Percentiles rank a stretch among this genome's conserved stretches.
Evolutionary conservation across 441 rosid genomes (phyloP).

Genomic region (Kokia cookei): DNA sequence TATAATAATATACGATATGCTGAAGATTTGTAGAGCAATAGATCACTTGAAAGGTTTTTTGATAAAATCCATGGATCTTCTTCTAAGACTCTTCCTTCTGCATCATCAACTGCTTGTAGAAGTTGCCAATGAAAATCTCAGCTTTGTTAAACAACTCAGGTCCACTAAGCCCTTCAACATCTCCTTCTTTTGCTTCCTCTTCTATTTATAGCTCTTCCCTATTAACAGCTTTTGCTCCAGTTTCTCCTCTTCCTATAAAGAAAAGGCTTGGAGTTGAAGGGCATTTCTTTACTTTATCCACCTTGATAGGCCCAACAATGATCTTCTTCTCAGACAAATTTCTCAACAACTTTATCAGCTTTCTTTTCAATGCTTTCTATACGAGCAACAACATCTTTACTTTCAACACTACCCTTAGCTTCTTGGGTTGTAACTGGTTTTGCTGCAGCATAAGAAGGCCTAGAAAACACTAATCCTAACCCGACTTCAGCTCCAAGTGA

Average conservation of each 20-base stretch:
- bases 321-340: slow-evolving; percentile 26
- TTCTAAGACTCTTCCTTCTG: slow-evolving; percentile 67
- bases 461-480: slow-evolving; percentile 41
- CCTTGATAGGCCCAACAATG: slow-evolving; percentile 4
- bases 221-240: slow-evolving; percentile 1
- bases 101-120: slow-evolving; percentile 63
- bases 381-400: slow-evolving; percentile 5
- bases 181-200: slow-evolving; percentile 19
- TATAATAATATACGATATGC: neutral
- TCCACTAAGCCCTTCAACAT: slow-evolving; percentile 26
- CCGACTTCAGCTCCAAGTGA: slow-evolving; percentile 63
- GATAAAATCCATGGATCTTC: slow-evolving; percentile 47
- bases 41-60: slow-evolving; percentile 30
- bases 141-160: slow-evolving; percentile 57
- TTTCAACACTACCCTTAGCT: neutral
- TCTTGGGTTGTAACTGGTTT: slow-evolving; percentile 8
- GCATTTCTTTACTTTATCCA: slow-evolving; percentile 31
- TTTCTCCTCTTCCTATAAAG: slow-evolving; percentile 43
- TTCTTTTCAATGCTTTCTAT: slow-evolving; percentile 8
- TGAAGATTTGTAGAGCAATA: neutral
- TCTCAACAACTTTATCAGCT: slow-evolving; percentile 21
- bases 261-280: slow-evolving; percentile 56
- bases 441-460: slow-evolving; percentile 18
- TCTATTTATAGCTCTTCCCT: slow-evolving; percentile 8
- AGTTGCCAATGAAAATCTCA: slow-evolving; percentile 59